Base-by-base conservation (phyloP, 2,329 filamentous ascomycete species). In the Sporothrix humicola region DNA sequence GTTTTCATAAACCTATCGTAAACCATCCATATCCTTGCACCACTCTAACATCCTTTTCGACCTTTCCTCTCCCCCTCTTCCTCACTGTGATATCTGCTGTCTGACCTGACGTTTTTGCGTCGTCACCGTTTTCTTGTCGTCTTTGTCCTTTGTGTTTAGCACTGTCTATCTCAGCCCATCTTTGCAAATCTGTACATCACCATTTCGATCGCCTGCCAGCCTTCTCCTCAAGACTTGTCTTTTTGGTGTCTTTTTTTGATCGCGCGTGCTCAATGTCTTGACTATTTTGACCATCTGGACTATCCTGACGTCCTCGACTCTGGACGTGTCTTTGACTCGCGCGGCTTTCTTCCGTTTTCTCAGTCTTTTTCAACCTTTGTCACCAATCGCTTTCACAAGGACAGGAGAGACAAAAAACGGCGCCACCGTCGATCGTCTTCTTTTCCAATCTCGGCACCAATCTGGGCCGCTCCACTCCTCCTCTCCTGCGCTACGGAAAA, bases 401-500 rank as follows among this genome's bases (percentile, higher is more conserved):
- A 52, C 48, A 52, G 48, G 42, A 48, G 26, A 54, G 44, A 66
- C 63, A 70, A 17, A 46, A 8, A 58, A 61, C 56, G 56, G 44
- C 69, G 56, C 69, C 56, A 61, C 37, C 44, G 69, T 48, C 69
- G 69, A 71, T 71, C 69, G 66, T 59, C 15, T 5, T 42, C 52
- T 37, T 50, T 54, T 61, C 69, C 69, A 71, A 71, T 71, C 54
- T 71, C 69, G 69, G 69, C 69, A 42, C 54, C 42, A 61, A 71
- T 71, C 54, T 54, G 69, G 44, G 12, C 37, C 23, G 44, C 37
- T 71, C 69, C 69, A 59, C 50, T 44, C 50, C 15, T 6, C 59
- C 37, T 65, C 46, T n/a, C 42, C 59, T 46, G 37, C n/a, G 59
- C 59, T 66, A 66, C 44, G 63, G 44, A 66, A 50, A 66, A 46